Evolutionary conservation across 805 yeast genomes (phyloP).

Genomic region (Barnettozyma siamensis): DNA sequence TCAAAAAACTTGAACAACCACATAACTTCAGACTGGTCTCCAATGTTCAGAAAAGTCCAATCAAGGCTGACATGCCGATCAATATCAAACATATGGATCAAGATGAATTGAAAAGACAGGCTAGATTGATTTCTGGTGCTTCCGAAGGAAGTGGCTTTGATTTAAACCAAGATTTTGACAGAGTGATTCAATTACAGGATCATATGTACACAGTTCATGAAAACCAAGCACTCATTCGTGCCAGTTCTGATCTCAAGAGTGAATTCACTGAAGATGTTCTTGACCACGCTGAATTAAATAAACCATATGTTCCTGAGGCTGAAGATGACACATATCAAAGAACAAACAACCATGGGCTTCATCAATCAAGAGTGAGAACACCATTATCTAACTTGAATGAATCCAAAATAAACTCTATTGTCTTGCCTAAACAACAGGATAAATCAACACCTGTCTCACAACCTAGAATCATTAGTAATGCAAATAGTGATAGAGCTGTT

Average conservation of each 20-base stretch:
- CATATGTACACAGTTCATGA: slow-evolving; percentile 14
- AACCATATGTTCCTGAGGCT: slow-evolving; percentile 13
- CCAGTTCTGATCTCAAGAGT: neutral
- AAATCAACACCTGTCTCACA: neutral
- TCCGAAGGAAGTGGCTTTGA: slow-evolving; percentile 16
- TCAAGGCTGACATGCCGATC: slow-evolving; percentile 2
- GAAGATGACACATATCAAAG: slow-evolving; percentile 8
- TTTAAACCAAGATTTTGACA: slow-evolving; percentile 18
- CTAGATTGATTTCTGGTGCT: slow-evolving; percentile 13
- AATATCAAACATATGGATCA: neutral
- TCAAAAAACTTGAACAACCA: neutral
- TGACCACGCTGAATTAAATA: slow-evolving; percentile 8
- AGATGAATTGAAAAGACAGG: neutral
- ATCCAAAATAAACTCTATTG: slow-evolving; percentile 10
- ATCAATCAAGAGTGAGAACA: slow-evolving; percentile 10
- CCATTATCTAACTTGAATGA: slow-evolving; percentile 18
- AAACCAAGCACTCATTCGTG: slow-evolving; percentile 13
- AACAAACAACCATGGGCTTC: slow-evolving; percentile 1
- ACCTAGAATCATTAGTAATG: slow-evolving; percentile 13
- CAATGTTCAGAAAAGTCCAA: neutral
- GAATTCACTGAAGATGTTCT: neutral
- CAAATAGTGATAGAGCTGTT: slow-evolving; percentile 10
- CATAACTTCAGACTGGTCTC: slow-evolving; percentile 5
- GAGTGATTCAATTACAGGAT: slow-evolving; percentile 16
- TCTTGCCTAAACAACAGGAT: neutral